A percentile compares a stretch with the other conserved stretches of the same genome.
Evolutionary conservation across 352 stramenopile genomes (phyloP).

Genomic region (Pythium rhizo-oryzae): DNA sequence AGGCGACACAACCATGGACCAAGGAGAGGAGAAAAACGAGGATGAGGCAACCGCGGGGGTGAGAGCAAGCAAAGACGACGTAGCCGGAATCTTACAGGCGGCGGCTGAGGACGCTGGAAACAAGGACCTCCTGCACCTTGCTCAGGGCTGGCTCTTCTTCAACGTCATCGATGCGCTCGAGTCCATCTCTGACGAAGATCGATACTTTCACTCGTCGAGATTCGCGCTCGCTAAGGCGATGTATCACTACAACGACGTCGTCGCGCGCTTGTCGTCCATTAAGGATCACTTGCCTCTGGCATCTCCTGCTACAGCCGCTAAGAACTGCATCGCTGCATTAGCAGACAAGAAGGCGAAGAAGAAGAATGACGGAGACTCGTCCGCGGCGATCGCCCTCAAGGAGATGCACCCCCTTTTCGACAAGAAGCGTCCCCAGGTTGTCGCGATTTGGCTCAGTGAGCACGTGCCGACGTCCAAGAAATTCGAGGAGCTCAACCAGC

Average conservation of each 20-base stretch:
- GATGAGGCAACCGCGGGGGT: conserved; percentile 1
- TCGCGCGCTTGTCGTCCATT: conserved; percentile 18
- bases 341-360: conserved; percentile 17
- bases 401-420: conserved; percentile 40
- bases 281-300: neutral
- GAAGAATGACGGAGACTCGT: conserved; percentile 17
- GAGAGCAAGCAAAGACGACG: conserved; percentile 48
- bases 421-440: conserved; percentile 38
- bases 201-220: conserved; percentile 79
- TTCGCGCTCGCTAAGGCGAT: conserved; percentile 61
- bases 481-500: conserved; percentile 83
- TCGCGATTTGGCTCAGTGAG: conserved; percentile 74
- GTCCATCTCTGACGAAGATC: conserved; percentile 75
- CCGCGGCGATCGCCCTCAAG: conserved; percentile 28
- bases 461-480: conserved; percentile 70
- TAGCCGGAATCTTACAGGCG: conserved; percentile 37
- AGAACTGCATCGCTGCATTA: conserved; percentile 7
- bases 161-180: conserved; percentile 80
- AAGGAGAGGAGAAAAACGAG: conserved; percentile 19
- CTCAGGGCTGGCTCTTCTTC: conserved; percentile 46
- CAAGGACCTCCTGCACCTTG: conserved; percentile 21
- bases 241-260: conserved; percentile 49
- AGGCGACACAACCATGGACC: conserved; percentile 14
- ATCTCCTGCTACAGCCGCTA: neutral
- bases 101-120: neutral